Base-by-base conservation (phyloP, 2,329 filamentous ascomycete species). In the Cladosporium sp. region DNA sequence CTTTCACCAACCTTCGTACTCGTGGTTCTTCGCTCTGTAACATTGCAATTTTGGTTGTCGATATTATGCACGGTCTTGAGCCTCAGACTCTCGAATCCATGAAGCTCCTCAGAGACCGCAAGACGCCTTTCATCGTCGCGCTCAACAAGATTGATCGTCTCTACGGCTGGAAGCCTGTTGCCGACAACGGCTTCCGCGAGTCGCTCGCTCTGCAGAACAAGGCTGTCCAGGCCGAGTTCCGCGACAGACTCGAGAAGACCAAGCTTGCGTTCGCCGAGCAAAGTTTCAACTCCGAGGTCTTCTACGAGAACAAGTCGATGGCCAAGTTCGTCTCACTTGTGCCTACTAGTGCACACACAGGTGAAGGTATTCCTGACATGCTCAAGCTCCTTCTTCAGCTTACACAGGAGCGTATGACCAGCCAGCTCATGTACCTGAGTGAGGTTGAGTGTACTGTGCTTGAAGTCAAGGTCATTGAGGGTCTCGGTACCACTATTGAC, bases 121-220 rank as follows among this genome's bases (percentile, higher is more conserved):
- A 95, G 81, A 99, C 95, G 26, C 95, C 95, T 5, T 99, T 99
- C 83, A 96, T 99, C 72, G 96, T 99, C 49, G 96, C 96, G 1
- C 85, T 99, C 76, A 99, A 99, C 89, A 99, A 99, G 85, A 98
- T 99, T 72, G 95, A 99, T 87, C 93, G 95, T 87, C 88, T 99
- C 18, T 99, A 97, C 78, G 93, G 92, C 77, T 99, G 96, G 95
- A 97, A 97, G 85, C 93, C 94, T 83, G 92, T 97, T 68, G 93
- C 95, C 75, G 97, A 99, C 86, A 99, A 99, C 77, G 95, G 95
- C 67, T 98, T 99, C 86, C 89, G 92, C 75, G 94, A 98, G 78
- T 94, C 90, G 80, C 83, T 99, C 78, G 87, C 88, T 49, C 85
- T 96, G 74, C 95, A 99, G 81, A 96, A 88, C 83, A 95, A 94